These are phyloP conservation scores for Starmera caribaea DNA, from an alignment of 805 yeast genomes.

Conservation along the genomic window DNA sequence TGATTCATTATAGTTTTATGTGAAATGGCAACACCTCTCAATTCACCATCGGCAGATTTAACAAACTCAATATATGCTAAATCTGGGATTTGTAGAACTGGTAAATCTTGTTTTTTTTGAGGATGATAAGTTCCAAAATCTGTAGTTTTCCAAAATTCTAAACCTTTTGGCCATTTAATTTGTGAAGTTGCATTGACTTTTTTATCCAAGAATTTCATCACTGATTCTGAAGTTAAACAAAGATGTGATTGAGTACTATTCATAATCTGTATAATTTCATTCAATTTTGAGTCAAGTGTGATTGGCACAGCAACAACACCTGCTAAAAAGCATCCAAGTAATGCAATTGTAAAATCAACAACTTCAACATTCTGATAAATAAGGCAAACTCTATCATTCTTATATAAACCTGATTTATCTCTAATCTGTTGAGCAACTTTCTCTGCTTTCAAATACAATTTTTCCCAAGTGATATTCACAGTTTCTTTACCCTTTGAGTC, in stretches of 20 bases:
- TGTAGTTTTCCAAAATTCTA: constrained; percentile 72
- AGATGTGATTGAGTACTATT: constrained; percentile 66
- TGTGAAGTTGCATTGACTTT: constrained; percentile 34
- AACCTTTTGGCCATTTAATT: constrained; percentile 64
- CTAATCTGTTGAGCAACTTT: constrained; percentile 79
- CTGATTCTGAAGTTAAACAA: constrained; percentile 73
- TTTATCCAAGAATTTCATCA: constrained; percentile 65
- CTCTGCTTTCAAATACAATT: constrained; percentile 71
- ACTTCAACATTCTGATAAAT: constrained; percentile 80
- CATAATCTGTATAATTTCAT: constrained; percentile 66
- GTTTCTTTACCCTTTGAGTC: constrained; percentile 79
- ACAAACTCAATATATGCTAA: constrained; percentile 91
- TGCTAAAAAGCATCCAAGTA: constrained; percentile 87
- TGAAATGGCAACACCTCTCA: constrained; percentile 88
- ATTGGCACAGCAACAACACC: constrained; percentile 94
- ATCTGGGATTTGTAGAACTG: constrained; percentile 66
- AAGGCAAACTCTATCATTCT: constrained; percentile 76
- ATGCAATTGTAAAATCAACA: constrained; percentile 75
- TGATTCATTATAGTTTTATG: constrained; percentile 86
- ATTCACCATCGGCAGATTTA: constrained; percentile 81
- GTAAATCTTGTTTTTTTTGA: constrained; percentile 46
- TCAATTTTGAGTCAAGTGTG: constrained; percentile 58
- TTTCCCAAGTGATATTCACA: constrained; percentile 79
- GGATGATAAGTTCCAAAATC: constrained; percentile 72
- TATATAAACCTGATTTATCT: constrained; percentile 61